Evolutionary conservation across 192 early-diverging fungal species (phyloP), one percentile per base, ranked within the genome.

Genomic region (Backusella morwellensis): DNA sequence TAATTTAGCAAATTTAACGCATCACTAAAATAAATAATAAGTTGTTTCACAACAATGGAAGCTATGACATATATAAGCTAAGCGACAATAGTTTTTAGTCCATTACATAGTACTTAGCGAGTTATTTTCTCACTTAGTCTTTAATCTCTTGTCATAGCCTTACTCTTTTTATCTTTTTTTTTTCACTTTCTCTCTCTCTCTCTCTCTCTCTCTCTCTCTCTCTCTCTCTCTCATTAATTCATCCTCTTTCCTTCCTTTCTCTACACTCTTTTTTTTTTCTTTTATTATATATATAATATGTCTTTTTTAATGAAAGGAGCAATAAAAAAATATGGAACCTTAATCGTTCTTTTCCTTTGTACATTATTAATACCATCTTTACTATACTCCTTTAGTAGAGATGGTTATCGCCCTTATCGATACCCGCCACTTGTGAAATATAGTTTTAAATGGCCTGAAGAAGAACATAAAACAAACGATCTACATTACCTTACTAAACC

Each of bases 361-460:
- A 41, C 68, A 70, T 38, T 70, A 38, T 70, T 38, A 21, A 70
- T 70, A 70, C 68, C 68, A 1, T 70, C 35, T 23, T 23, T 70
- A n/a, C 68, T 70, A 2, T 70, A 70, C 7, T 40, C 68, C 2
- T 23, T 70, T 70, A 4, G 35, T 70, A 70, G 19, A 35, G 38
- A n/a, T 35, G n/a, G 66, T 8, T 68, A 70, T 70, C 68, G 35
- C 19, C 68, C 38, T 3, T 70, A 70, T 23, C 35, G 38, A 70
- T 70, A 70, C 21, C 68, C 68, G 1, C 36, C 68, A 35, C 35
- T 70, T 21, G 68, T 70, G 7, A 70, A 70, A 70, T 70, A 70
- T 36, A 70, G 68, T 23, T 70, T 70, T 23, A 70, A 5, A 70
- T 70, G 68, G 68, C 68, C 68, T 11, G 21, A 40, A 63, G 54